Evolutionary conservation across 1,284 basidiomycete genomes (phyloP), one percentile per base, ranked within the genome.

Genomic region (Puccinia polysora): DNA sequence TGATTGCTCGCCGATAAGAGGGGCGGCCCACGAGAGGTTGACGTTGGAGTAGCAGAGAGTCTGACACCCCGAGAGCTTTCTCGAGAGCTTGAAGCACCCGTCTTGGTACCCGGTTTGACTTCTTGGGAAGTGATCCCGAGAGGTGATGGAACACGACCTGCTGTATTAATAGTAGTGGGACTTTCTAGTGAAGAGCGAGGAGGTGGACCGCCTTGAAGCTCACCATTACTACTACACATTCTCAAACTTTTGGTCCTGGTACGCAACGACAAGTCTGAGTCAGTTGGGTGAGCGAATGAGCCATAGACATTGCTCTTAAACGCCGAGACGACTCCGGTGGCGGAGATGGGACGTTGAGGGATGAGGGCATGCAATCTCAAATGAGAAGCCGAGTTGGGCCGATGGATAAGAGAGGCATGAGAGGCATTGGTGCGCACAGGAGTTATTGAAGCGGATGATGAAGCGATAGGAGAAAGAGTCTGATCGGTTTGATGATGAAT

Each of bases 91-190:
- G 43, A 18, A 23, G 53, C 62, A 47, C 25, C 34, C 8, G 6
- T 25, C 36, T 43, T 58, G 34, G 25, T 58, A 45, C 28, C 53
- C 10, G 40, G 28, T 10, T 38, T 52, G 20, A 49, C 32, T 20
- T 25, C 52, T 60, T 43, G 15, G 30, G 59, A 52, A 38, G 45
- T 15, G 30, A 50, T 47, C 3, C 68, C 58, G 7, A 63, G 38
- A 20, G 58, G 68, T 14, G 68, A 71, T 20, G 62, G 56, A 38
- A 71, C 47, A 23, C 58, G 59, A 47, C 10, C 28, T 38, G 68
- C 47, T 18, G 49, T 12, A 28, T 28, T 55, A 14, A 38, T 40
- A 43, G 59, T 14, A 34, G 59, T 43, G 32, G n/a, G 32, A 25
- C 25, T 62, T 30, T 30, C 36, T 43, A 23, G 15, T 43, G 38